Evolutionary conservation across 805 yeast genomes (phyloP).

Genomic region (Cyberlindnera euphorbiae): DNA sequence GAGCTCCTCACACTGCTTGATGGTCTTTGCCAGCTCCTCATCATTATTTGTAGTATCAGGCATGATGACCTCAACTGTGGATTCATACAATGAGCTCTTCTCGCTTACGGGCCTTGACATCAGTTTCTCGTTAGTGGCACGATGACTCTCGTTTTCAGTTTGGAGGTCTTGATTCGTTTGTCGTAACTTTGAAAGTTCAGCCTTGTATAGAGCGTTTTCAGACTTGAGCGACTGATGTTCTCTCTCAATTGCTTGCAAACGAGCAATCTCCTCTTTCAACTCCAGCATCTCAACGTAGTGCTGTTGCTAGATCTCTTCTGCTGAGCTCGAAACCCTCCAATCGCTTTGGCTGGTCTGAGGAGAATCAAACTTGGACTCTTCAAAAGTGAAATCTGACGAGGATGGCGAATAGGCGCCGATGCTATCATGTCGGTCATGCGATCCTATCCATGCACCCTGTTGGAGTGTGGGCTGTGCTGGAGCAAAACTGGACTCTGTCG

Average conservation of each 20-base stretch:
- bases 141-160: neutral
- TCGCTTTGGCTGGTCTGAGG: conserved; percentile 14
- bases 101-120: too few relatives aligned
- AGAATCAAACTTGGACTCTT: conserved; percentile 7
- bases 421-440: neutral
- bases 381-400: conserved; percentile 9
- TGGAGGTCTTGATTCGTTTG: neutral
- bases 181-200: too few relatives aligned
- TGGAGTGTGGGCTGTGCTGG: conserved; percentile 3
- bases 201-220: conserved; percentile 1
- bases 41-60: conserved; percentile 1
- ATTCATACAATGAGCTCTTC: too few relatives aligned
- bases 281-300: neutral
- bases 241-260: conserved; percentile 1
- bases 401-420: conserved; percentile 10
- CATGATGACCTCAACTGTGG: neutral
- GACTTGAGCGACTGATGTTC: conserved; percentile 7
- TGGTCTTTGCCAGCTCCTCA: conserved; percentile 2
- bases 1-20: conserved; percentile 5
- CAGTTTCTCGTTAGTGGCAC: neutral
- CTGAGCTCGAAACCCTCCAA: conserved; percentile 6
- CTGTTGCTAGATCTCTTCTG: conserved; percentile 1
- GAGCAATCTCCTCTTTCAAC: too few relatives aligned
- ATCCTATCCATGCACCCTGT: conserved; percentile 11
- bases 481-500: too few relatives aligned